Conservation (phyloP, 192 early-diverging fungal species). For the Rhizophagus clarus region DNA sequence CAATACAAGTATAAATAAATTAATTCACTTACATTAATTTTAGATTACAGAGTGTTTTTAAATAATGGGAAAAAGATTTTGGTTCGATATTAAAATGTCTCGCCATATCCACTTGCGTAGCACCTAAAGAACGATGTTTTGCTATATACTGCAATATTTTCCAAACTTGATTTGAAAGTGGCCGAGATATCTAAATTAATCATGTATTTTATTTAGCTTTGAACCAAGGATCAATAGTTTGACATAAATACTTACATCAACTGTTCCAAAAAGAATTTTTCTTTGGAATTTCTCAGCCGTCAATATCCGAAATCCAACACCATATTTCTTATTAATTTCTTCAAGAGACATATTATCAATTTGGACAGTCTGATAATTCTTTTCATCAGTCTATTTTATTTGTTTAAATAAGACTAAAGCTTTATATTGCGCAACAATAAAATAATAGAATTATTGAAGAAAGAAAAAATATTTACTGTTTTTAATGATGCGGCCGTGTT, state of each 20-base stretch:
- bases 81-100: constrained; percentile 60
- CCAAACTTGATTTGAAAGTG: constrained; percentile 35
- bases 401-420: not conserved
- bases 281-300: constrained; percentile 36
- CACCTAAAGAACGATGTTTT: constrained; percentile 46
- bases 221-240: not conserved
- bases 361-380: not conserved
- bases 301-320: constrained; percentile 38
- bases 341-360: not conserved
- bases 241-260: constrained; percentile 41
- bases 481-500: not conserved
- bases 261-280: constrained; percentile 41
- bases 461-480: not conserved
- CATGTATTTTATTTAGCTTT: not conserved
- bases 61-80: constrained; percentile 60
- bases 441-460: no score
- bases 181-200: constrained; percentile 16
- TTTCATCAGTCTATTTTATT: not conserved
- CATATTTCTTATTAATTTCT: not conserved
- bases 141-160: constrained; percentile 51
- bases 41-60: constrained; percentile 52
- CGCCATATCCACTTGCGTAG: constrained; percentile 59
- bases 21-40: constrained; percentile 51
- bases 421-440: no score
- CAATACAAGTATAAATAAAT: not conserved